A percentile compares a stretch with the other conserved stretches of the same genome.
phyloP scores from a whole-genome alignment of 2,329 filamentous ascomycete genomes.

The Colletotrichum costaricense region DNA sequence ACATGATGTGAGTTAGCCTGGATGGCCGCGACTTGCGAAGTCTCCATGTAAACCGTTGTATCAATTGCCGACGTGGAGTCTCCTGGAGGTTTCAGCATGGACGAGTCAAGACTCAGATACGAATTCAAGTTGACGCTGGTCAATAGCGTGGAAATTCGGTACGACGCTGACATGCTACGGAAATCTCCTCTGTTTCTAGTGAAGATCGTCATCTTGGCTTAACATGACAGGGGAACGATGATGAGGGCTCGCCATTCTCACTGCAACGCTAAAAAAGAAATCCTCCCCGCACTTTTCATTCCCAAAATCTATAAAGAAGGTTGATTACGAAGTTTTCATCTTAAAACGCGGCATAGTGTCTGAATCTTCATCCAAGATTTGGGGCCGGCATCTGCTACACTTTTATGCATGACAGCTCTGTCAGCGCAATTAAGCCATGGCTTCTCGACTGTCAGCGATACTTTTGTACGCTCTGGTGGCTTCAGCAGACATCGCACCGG shows the following conservation, averaged over 20 bases:
- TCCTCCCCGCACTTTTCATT: neutral
- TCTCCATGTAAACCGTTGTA: neutral
- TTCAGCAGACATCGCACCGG: neutral
- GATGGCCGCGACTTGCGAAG: neutral
- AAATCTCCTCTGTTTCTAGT: neutral
- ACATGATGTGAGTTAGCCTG: neutral
- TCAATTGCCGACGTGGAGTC: neutral
- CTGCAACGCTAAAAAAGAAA: neutral
- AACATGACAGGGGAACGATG: neutral
- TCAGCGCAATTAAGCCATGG: neutral
- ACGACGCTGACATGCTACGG: constrained; percentile 4
- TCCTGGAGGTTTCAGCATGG: neutral
- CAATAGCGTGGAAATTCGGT: neutral
- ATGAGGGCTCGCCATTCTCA: neutral
- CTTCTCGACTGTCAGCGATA: neutral
- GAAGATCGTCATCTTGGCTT: constrained; percentile 13
- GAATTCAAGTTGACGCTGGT: neutral
- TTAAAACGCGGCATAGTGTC: neutral
- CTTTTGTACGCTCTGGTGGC: neutral
- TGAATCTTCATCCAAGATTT: neutral
- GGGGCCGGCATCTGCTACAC: neutral
- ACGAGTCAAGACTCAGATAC: neutral
- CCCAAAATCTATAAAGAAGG: neutral
- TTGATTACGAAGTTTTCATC: neutral
- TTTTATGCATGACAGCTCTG: neutral